Conservation (phyloP, 2,329 filamentous ascomycete genomes). For the Xylariales sp. region DNA sequence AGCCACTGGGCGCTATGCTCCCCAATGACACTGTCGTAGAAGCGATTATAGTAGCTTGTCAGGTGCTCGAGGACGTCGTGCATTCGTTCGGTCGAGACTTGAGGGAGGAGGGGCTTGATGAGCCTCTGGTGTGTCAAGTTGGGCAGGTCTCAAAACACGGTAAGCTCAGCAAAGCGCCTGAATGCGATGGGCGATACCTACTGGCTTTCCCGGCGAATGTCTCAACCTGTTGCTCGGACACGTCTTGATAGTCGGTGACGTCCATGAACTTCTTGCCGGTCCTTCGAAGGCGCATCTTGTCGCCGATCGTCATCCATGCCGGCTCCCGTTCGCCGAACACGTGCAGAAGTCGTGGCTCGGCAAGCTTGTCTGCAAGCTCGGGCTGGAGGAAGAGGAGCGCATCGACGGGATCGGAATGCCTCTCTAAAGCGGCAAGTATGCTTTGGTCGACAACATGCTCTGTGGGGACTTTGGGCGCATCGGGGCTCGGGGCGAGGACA, state of each 20-base stretch:
- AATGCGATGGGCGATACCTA: constrained; percentile 12
- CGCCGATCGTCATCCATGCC: constrained; percentile 60
- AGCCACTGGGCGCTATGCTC: constrained; percentile 30
- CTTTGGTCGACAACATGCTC: background rate
- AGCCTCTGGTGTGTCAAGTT: constrained; percentile 44
- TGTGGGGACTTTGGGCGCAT: too few species aligned
- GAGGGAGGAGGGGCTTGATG: constrained; percentile 50
- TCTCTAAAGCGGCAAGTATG: constrained; percentile 11
- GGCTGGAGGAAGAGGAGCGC: constrained; percentile 16
- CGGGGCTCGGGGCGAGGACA: background rate
- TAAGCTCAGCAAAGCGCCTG: too few species aligned
- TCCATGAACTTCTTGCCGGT: constrained; percentile 69
- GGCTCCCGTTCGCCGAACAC: constrained; percentile 53
- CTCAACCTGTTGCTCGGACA: constrained; percentile 27
- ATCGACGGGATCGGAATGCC: constrained; percentile 17
- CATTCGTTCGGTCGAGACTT: constrained; percentile 62
- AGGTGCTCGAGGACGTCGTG: constrained; percentile 57
- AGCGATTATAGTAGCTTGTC: constrained; percentile 56
- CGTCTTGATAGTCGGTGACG: constrained; percentile 59
- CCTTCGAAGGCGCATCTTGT: constrained; percentile 65
- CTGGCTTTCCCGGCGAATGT: constrained; percentile 25
- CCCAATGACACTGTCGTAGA: constrained; percentile 38
- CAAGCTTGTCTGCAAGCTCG: constrained; percentile 13
- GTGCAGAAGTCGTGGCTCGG: constrained; percentile 54
- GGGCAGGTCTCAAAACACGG: constrained; percentile 24